Percentiles rank a stretch among this genome's conserved stretches.
Evolutionary conservation across 116 monocot species (phyloP).

Genomic region (Iris pallida): DNA sequence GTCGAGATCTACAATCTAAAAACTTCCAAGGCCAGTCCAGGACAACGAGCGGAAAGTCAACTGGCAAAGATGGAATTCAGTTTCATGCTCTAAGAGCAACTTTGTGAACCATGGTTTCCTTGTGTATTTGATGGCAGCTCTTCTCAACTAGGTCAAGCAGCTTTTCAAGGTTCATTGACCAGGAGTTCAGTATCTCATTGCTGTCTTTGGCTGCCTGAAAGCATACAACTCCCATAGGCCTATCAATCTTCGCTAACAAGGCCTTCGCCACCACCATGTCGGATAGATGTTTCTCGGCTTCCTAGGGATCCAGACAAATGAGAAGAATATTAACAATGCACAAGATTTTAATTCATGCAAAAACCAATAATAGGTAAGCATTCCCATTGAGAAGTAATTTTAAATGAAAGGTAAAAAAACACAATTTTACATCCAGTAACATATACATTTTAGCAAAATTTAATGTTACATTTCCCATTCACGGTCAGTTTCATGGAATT

Average conservation of each 20-base stretch:
- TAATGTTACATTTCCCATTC: too few relatives aligned
- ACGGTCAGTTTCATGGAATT: too few relatives aligned
- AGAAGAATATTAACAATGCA: background rate
- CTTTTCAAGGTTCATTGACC: conserved; percentile 85
- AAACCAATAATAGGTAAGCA: background rate
- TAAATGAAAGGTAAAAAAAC: too few relatives aligned
- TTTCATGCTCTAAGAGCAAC: conserved; percentile 57
- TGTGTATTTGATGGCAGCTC: conserved; percentile 99
- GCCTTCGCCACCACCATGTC: conserved; percentile 95
- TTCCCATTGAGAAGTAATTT: too few relatives aligned
- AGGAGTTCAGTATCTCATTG: conserved; percentile 88
- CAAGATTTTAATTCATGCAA: background rate
- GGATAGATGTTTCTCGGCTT: conserved; percentile 87
- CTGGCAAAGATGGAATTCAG: too few relatives aligned
- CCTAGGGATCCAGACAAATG: conserved; percentile 30
- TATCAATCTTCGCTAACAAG: conserved; percentile 79
- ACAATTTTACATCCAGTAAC: too few relatives aligned
- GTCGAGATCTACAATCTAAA: too few relatives aligned
- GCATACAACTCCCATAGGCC: conserved; percentile 69
- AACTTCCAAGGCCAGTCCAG: too few relatives aligned
- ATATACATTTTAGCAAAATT: too few relatives aligned
- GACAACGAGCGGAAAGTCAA: too few relatives aligned
- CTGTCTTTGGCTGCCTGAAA: conserved; percentile 78
- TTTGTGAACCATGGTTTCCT: conserved; percentile 97
- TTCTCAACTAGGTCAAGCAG: conserved; percentile 98